Percentiles rank a stretch among this genome's conserved stretches.
Conservation (phyloP, 352 stramenopile genomes). For the Phytophthora gonapodyides region DNA sequence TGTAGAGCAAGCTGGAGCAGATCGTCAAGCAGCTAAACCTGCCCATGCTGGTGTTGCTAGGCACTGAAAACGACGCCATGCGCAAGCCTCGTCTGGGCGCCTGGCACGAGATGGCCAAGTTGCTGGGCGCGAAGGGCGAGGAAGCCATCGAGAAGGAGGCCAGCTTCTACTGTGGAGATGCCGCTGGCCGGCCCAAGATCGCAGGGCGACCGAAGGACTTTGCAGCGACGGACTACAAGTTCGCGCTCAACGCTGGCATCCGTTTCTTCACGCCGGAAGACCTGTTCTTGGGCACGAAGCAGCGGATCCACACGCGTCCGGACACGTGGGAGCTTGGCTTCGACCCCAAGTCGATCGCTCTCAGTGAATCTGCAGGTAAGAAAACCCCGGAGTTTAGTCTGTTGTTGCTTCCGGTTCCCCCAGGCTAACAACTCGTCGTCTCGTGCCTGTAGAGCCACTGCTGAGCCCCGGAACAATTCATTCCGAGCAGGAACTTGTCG, state of each 20-base stretch:
- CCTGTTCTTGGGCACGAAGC: conserved; percentile 76
- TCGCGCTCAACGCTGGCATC: conserved; percentile 85
- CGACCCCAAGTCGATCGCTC: conserved; percentile 51
- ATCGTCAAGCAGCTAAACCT: conserved; percentile 67
- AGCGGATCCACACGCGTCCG: conserved; percentile 69
- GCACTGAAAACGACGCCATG: conserved; percentile 74
- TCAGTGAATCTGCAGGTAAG: conserved; percentile 36
- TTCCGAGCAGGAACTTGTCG: conserved; percentile 62
- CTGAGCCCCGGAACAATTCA: conserved; percentile 33
- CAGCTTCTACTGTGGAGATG: conserved; percentile 87
- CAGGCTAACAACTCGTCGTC: not conserved
- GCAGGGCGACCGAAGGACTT: conserved; percentile 80
- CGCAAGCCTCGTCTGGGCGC: conserved; percentile 76
- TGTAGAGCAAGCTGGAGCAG: conserved; percentile 66
- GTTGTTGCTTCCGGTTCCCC: not conserved
- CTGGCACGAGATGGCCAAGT: conserved; percentile 59
- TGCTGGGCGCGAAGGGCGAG: conserved; percentile 25
- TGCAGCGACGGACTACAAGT: conserved; percentile 87
- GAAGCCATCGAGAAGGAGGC: conserved; percentile 43
- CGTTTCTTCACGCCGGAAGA: conserved; percentile 84
- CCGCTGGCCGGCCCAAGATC: conserved; percentile 74
- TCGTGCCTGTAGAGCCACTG: conserved; percentile 25
- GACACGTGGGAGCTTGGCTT: conserved; percentile 81
- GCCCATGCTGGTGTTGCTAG: conserved; percentile 72
- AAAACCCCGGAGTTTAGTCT: not conserved